Evolutionary conservation across 1,139 yeast species (phyloP).

Genomic region (Yamadazyma sp.): DNA sequence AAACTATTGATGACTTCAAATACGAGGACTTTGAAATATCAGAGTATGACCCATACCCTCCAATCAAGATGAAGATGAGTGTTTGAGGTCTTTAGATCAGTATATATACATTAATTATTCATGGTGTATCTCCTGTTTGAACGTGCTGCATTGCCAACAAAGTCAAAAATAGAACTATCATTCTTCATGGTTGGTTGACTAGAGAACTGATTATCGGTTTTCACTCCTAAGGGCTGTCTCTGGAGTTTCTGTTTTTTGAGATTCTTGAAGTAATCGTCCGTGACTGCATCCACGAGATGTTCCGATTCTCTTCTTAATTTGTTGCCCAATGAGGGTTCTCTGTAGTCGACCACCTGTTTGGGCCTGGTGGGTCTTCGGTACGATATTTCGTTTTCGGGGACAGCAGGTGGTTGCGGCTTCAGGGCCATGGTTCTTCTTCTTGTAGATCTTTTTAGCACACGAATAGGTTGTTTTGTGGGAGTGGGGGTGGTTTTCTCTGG

Average conservation of each 20-base stretch:
- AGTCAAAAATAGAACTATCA: slow-evolving; percentile 5
- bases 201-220: neutral
- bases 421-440: neutral
- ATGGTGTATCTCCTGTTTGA: slow-evolving; percentile 9
- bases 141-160: slow-evolving; percentile 7
- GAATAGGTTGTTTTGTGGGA: neutral
- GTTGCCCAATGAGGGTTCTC: slow-evolving; percentile 63
- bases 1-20: slow-evolving; percentile 79
- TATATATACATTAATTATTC: slow-evolving; percentile 7
- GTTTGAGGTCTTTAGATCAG: slow-evolving; percentile 21
- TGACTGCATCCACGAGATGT: slow-evolving; percentile 56
- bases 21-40: slow-evolving; percentile 82
- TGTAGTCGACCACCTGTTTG: slow-evolving; percentile 55
- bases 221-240: slow-evolving; percentile 6
- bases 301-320: slow-evolving; percentile 73
- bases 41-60: slow-evolving; percentile 77
- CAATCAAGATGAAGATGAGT: slow-evolving; percentile 85
- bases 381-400: neutral
- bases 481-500: neutral
- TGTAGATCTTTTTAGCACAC: neutral
- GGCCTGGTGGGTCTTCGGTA: slow-evolving; percentile 12
- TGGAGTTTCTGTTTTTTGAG: slow-evolving; percentile 5
- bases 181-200: neutral
- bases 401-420: neutral
- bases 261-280: slow-evolving; percentile 20